phyloP scores from a whole-genome alignment of 495 filamentous ascomycete species.

The Neurospora africana region DNA sequence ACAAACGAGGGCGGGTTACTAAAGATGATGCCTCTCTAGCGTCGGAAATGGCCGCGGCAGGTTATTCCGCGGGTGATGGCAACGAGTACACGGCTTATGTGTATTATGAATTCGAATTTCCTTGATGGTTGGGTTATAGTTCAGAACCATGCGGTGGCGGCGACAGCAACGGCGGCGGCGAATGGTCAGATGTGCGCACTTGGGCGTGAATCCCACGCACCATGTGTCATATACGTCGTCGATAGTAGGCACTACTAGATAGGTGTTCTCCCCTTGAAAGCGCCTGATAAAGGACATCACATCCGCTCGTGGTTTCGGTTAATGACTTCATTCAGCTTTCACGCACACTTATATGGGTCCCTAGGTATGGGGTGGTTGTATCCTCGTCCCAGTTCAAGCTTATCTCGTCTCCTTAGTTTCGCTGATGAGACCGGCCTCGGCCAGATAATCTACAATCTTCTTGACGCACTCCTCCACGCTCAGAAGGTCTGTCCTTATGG shows the following conservation, averaged over 20 bases:
- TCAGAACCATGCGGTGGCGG: background rate
- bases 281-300: background rate
- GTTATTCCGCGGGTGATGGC: slow-evolving; percentile 49
- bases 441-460: slow-evolving; percentile 72
- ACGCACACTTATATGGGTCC: background rate
- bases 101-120: slow-evolving; percentile 89
- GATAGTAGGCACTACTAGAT: background rate
- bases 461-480: slow-evolving; percentile 76
- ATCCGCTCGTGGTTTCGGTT: background rate
- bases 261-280: background rate
- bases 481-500: slow-evolving; percentile 63
- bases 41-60: slow-evolving; percentile 67
- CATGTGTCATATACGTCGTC: background rate
- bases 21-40: slow-evolving; percentile 71
- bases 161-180: background rate
- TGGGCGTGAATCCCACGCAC: background rate
- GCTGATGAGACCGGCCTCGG: slow-evolving; percentile 37
- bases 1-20: slow-evolving; percentile 84
- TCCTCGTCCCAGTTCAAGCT: background rate
- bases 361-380: background rate
- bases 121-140: slow-evolving; percentile 8
- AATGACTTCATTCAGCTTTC: background rate
- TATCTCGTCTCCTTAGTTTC: slow-evolving; percentile 24
- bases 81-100: slow-evolving; percentile 92
- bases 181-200: background rate